These are phyloP conservation scores for Polytolypa hystricis DNA, from an alignment of 2,329 filamentous ascomycete species.

Conservation along the genomic window DNA sequence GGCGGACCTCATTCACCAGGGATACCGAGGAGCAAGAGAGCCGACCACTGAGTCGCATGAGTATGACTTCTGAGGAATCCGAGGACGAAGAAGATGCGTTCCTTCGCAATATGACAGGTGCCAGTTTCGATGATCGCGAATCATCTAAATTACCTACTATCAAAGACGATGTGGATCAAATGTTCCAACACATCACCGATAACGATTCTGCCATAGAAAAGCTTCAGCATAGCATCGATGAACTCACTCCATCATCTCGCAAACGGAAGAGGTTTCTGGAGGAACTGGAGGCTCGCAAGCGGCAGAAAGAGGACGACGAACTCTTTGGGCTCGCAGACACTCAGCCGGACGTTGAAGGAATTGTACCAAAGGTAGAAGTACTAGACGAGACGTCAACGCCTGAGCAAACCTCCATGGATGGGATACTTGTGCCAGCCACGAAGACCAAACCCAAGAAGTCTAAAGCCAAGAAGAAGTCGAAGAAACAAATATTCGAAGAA, in stretches of 20 bases:
- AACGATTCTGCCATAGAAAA: conserved; percentile 18
- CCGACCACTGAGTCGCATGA: conserved; percentile 62
- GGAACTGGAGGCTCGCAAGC: conserved; percentile 50
- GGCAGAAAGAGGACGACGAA: conserved; percentile 75
- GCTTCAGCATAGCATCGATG: conserved; percentile 16
- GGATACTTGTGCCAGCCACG: conserved; percentile 21
- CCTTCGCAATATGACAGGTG: conserved; percentile 13
- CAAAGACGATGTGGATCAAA: conserved; percentile 15
- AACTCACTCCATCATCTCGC: conserved; percentile 9
- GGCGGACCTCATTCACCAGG: conserved; percentile 51
- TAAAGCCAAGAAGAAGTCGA: conserved; percentile 63
- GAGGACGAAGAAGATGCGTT: conserved; percentile 42
- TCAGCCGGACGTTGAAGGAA: conserved; percentile 36
- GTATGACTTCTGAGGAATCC: conserved; percentile 41
- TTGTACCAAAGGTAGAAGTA: conserved; percentile 38
- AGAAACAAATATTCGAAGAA: conserved; percentile 65
- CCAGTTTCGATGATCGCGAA: conserved; percentile 15
- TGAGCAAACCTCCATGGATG: conserved; percentile 24
- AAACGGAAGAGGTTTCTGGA: conserved; percentile 23
- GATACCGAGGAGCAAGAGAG: conserved; percentile 84
- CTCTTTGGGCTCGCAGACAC: conserved; percentile 52
- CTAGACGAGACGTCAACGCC: conserved; percentile 32
- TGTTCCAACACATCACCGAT: conserved; percentile 10
- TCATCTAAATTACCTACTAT: conserved; percentile 13
- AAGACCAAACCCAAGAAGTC: conserved; percentile 34